These are phyloP conservation scores for Boletellus emodensis DNA, from an alignment of 768 basidiomycete genomes.

Conservation along the genomic window DNA sequence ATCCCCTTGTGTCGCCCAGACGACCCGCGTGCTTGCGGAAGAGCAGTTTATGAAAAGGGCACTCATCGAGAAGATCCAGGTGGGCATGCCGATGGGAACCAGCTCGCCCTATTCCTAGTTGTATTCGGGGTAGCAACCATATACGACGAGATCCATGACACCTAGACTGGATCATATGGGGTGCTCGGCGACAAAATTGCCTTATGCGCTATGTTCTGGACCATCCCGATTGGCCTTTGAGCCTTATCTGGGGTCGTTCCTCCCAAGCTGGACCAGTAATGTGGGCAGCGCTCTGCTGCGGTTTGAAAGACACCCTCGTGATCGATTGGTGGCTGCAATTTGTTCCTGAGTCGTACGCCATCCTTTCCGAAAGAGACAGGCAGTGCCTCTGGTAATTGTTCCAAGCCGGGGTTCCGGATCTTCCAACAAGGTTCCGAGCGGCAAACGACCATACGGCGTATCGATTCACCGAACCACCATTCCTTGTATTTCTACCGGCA, in stretches of 20 bases:
- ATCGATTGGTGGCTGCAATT: slow-evolving; percentile 26
- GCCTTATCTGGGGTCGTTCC: slow-evolving; percentile 20
- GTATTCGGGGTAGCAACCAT: slow-evolving; percentile 31
- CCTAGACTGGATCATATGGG: slow-evolving; percentile 24
- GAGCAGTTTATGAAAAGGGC: slow-evolving; percentile 98
- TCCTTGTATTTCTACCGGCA: slow-evolving; percentile 10
- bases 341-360: slow-evolving; percentile 25
- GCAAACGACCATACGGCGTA: slow-evolving; percentile 19
- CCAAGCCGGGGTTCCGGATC: slow-evolving; percentile 30
- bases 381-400: slow-evolving; percentile 31
- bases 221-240: slow-evolving; percentile 13
- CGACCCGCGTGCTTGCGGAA: slow-evolving; percentile 81
- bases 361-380: slow-evolving; percentile 21
- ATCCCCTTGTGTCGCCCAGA: slow-evolving; percentile 40
- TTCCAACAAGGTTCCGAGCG: slow-evolving; percentile 28
- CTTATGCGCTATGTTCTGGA: slow-evolving; percentile 35
- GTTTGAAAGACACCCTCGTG: slow-evolving; percentile 15
- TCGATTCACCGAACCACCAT: slow-evolving; percentile 26
- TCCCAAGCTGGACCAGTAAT: slow-evolving; percentile 8
- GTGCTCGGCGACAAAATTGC: slow-evolving; percentile 36
- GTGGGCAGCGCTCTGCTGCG: slow-evolving; percentile 21
- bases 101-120: slow-evolving; percentile 34
- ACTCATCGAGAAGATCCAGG: slow-evolving; percentile 84
- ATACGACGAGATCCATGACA: slow-evolving; percentile 25
- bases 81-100: slow-evolving; percentile 50